Base-by-base conservation (phyloP, 495 filamentous ascomycete species). In the Tirmania nivea region DNA sequence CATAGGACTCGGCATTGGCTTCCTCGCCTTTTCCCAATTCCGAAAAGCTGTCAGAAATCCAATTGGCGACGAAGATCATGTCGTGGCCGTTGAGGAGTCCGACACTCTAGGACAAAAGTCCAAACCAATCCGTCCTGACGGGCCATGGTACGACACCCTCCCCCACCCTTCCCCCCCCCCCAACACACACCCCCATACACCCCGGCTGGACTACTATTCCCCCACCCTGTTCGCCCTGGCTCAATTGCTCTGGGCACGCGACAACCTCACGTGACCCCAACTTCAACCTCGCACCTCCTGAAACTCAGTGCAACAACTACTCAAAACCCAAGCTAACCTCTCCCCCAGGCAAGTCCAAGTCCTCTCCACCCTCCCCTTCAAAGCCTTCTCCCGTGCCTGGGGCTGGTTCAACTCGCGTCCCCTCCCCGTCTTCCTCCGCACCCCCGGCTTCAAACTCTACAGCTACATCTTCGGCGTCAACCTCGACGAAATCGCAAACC, bases 361-460 rank as follows among this genome's bases (percentile, higher is more conserved):
- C 60, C 94, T 99, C 81, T 92, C 86, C 14, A 96, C 89, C 0
- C 70, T 99, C 50, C 90, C 90, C 20, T 69, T 99, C 55, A 99
- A 99, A 68, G 88, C 85, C 37, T 73, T 96, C 53, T 94, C 87
- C 10, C 78, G 92, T 25, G 60, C 93, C 56, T 99, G 90, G 90
- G 90, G 90, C 48, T 79, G 73, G 42, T 94, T 96, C 72, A 99
- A 99, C 67, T 90, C 95, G 65, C 69, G 94, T 34, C 75, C 79
- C 45, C 83, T 99, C 47, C 90, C 90, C 0, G 86, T 87, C 69
- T 86, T 84, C 65, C 74, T 96, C 47, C 83, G 90, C 21, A 74
- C 86, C 0, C 89, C 92, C 16, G 90, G 92, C n/a, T 99, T 99
- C 67, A 85, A 82, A 58, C 71, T 99, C 12, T 99, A 99, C 65